Percentiles rank a stretch among this genome's conserved stretches.
Conservation (phyloP, 2,329 filamentous ascomycete species). For the Cercospora citrullina region DNA sequence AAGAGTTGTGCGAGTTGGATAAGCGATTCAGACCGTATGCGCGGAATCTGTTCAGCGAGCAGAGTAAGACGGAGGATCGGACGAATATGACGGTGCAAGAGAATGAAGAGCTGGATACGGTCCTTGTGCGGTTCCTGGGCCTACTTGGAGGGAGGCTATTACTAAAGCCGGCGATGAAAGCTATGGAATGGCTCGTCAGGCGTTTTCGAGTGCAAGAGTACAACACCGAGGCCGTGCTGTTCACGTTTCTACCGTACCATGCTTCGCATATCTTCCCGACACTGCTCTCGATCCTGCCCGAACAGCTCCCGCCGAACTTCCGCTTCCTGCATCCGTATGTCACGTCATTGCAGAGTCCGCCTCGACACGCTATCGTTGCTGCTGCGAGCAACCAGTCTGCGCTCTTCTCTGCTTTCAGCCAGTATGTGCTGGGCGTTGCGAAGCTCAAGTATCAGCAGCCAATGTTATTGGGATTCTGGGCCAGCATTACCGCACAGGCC, state of each 20-base stretch:
- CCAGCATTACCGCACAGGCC: slow-evolving; percentile 80
- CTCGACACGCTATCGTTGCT: slow-evolving; percentile 79
- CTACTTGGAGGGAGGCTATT: slow-evolving; percentile 74
- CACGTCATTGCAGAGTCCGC: slow-evolving; percentile 70
- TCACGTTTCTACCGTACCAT: slow-evolving; percentile 92
- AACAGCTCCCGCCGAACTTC: slow-evolving; percentile 71
- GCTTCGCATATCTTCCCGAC: slow-evolving; percentile 80
- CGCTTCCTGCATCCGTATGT: slow-evolving; percentile 86
- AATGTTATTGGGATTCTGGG: slow-evolving; percentile 85
- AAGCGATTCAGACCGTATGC: slow-evolving; percentile 72
- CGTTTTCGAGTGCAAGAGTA: slow-evolving; percentile 92
- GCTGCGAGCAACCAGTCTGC: slow-evolving; percentile 75
- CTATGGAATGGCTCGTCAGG: slow-evolving; percentile 91
- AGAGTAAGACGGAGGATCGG: slow-evolving; percentile 86
- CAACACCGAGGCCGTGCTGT: slow-evolving; percentile 74
- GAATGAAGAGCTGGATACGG: slow-evolving; percentile 76
- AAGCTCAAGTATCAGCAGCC: slow-evolving; percentile 72
- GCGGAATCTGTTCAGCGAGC: slow-evolving; percentile 83
- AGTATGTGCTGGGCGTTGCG: slow-evolving; percentile 74
- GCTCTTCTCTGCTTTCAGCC: slow-evolving; percentile 75
- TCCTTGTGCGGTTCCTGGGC: slow-evolving; percentile 78
- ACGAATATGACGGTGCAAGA: slow-evolving; percentile 78
- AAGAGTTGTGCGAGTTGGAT: slow-evolving; percentile 88
- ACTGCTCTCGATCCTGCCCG: slow-evolving; percentile 80
- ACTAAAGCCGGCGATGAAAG: slow-evolving; percentile 83